phyloP scores from a whole-genome alignment of 495 filamentous ascomycete genomes.

The Penicillium bialowiezense region DNA sequence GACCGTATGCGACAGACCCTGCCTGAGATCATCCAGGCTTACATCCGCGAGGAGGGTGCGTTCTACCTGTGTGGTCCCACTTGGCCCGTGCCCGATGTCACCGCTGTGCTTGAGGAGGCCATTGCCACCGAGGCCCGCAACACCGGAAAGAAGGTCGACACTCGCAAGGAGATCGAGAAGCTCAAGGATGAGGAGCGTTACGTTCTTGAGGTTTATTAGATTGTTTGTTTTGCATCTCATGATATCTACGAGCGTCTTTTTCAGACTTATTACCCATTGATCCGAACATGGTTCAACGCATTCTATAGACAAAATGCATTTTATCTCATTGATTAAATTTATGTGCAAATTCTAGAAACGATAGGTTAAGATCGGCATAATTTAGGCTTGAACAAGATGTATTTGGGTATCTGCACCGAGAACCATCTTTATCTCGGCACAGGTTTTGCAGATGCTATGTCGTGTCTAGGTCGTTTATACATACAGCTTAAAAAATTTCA shows the following conservation, averaged over 20 bases:
- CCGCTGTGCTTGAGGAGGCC: conserved; percentile 87
- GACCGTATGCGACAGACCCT: conserved; percentile 92
- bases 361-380: no score
- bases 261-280: conserved; percentile 24
- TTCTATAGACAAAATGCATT: conserved; percentile 23
- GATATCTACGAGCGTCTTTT: conserved; percentile 21
- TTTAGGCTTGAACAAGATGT: background rate
- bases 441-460: conserved; percentile 7
- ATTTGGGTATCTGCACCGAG: conserved; percentile 9
- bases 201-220: conserved; percentile 92
- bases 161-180: conserved; percentile 91
- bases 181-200: conserved; percentile 93
- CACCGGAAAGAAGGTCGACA: conserved; percentile 74
- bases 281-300: conserved; percentile 2
- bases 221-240: conserved; percentile 7
- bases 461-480: conserved; percentile 13
- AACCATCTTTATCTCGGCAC: background rate
- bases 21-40: conserved; percentile 81
- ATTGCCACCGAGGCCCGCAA: conserved; percentile 72
- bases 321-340: background rate
- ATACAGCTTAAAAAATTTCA: conserved; percentile 6
- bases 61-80: conserved; percentile 98
- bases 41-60: conserved; percentile 80
- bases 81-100: conserved; percentile 99
- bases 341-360: no score